Evolutionary conservation across 352 stramenopile species (phyloP).

Genomic region (Pseudoperonospora humuli): DNA sequence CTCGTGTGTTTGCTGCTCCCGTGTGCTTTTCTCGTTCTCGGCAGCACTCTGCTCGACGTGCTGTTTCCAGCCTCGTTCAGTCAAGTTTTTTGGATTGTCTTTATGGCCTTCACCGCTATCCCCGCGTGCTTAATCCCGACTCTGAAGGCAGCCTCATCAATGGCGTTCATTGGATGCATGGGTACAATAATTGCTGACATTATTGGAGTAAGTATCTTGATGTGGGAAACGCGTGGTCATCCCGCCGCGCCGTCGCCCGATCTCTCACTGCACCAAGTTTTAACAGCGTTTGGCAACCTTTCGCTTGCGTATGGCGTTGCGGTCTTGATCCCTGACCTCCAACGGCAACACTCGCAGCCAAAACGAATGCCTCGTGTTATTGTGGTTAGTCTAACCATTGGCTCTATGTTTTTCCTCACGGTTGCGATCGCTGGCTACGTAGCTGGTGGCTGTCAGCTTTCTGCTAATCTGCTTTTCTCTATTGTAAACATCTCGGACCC

Average conservation of each 20-base stretch:
- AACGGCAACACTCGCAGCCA: conserved; percentile 42
- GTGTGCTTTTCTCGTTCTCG: conserved; percentile 39
- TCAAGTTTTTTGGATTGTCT: conserved; percentile 35
- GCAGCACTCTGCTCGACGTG: conserved; percentile 28
- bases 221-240: conserved; percentile 30
- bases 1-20: conserved; percentile 32
- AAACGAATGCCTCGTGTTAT: conserved; percentile 42
- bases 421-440: conserved; percentile 31
- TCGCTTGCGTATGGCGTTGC: conserved; percentile 44
- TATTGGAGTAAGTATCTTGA: conserved; percentile 32
- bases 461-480: conserved; percentile 46
- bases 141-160: conserved; percentile 33
- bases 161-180: conserved; percentile 33
- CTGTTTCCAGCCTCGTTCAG: conserved; percentile 30
- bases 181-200: conserved; percentile 43
- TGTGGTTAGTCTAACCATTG: conserved; percentile 26
- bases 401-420: conserved; percentile 33
- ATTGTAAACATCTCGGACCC: conserved; percentile 25
- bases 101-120: conserved; percentile 39
- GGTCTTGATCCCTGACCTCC: conserved; percentile 45
- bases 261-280: conserved; percentile 32
- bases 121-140: conserved; percentile 40
- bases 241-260: conserved; percentile 23
- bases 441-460: conserved; percentile 41
- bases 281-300: conserved; percentile 43